Conservation (phyloP, 208 protist species). For the Vickermania spadyakhi region DNA sequence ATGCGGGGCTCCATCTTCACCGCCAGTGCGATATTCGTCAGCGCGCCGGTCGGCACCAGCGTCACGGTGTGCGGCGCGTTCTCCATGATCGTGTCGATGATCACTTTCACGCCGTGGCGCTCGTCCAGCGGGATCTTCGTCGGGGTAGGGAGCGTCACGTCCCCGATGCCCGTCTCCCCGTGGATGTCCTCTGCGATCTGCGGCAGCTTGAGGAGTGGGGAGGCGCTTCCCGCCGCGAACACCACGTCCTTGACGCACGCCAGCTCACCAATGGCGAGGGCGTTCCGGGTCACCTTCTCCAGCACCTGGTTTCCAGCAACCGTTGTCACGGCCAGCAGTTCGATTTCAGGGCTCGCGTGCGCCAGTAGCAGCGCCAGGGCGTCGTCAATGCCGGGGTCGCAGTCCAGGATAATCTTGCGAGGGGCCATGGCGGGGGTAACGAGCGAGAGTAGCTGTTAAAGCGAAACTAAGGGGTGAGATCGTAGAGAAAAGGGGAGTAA, state of each 20-base stretch:
- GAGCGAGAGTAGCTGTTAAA: neutral
- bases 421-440: conserved; percentile 9
- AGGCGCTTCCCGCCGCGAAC: conserved; percentile 32
- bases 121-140: conserved; percentile 20
- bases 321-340: conserved; percentile 73
- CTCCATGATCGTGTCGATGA: conserved; percentile 45
- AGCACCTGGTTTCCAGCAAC: conserved; percentile 75
- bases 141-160: conserved; percentile 13
- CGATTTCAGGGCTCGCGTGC: conserved; percentile 39
- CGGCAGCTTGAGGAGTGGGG: conserved; percentile 32
- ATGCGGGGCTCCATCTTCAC: conserved; percentile 55
- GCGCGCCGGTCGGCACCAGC: conserved; percentile 45
- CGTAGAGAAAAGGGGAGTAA: neutral
- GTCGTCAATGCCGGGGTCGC: conserved; percentile 82
- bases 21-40: conserved; percentile 84
- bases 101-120: conserved; percentile 41
- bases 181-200: conserved; percentile 51
- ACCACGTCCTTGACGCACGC: conserved; percentile 22
- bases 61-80: conserved; percentile 44
- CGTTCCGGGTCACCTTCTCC: conserved; percentile 73
- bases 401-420: conserved; percentile 69
- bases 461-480: neutral
- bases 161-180: conserved; percentile 58
- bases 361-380: conserved; percentile 71
- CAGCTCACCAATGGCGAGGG: conserved; percentile 26